Base-by-base conservation (phyloP, 176 grass and related monocot species). In the Oryza officinalis region DNA sequence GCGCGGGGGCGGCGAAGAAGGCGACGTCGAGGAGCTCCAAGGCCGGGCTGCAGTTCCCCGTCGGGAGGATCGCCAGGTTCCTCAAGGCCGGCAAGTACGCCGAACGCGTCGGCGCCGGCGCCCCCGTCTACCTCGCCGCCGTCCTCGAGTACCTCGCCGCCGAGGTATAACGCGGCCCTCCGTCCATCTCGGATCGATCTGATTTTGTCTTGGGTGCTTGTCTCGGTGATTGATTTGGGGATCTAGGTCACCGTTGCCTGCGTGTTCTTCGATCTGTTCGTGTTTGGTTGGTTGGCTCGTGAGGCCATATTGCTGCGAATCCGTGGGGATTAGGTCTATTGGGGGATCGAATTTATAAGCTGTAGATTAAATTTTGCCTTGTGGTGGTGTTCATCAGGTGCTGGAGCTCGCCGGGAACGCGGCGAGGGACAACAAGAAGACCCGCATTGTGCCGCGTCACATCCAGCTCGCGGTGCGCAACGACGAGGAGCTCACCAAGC, bases 71-170 rank as follows among this genome's bases (percentile, higher is more conserved):
- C 31, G 96, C 96, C 0, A 83, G 96, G 77, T 98, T 95, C 81
- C 84, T 98, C 50, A 98, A 98, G 91, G 86, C 89, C 63, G 93
- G 93, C 46, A 98, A 95, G 91, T 98, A 98, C 60, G 96, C 96
- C 1, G 93, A 98, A 87, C 90, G 93, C 50, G 96, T 98, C 20
- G 96, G 91, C 33, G 93, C 91, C 72, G 96, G 96, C 9, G 96
- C 95, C 5, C 95, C 95, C 32, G 95, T 97, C 6, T 97, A 97
- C 87, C 92, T 97, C 32, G 89, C 95, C 20, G 88, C 95, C 2
- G 95, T 97, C 61, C 95, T 97, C 23, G 92, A 97, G 84, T 97
- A 97, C 82, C 92, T 97, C 43, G 88, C 95, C 38, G 92, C 95
- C 17, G 92, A 97, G 95, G 95, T 97, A 87, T 41, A 91, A n/a